Base-by-base conservation (phyloP, 2,329 filamentous ascomycete genomes). In the Polytolypa hystricis region DNA sequence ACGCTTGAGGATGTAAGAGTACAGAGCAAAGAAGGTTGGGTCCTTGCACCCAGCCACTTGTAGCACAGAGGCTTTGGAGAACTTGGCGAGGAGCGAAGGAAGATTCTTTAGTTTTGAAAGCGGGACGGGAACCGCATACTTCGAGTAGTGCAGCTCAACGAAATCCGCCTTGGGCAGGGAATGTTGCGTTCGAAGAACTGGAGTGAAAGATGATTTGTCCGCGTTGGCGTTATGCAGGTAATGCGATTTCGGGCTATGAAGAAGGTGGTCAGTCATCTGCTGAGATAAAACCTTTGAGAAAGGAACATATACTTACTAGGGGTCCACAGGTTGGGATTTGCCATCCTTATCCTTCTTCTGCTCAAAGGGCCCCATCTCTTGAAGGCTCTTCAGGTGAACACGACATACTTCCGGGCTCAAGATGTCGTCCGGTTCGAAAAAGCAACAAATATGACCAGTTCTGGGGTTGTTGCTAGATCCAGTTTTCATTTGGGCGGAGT, bases 221-320 rank as follows among this genome's bases (percentile, higher is more conserved):
- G 33, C 9, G 10, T 43, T 20, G 3, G 40, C 41, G 10, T 37
- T 37, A 19, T 45, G 41, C 14, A 45, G 27, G 27, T 45, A 45
- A 33, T 43, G 38, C 19, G 43, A 39, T 34, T 29, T 43, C 10
- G 43, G 43, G 18, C 43, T 45, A 31, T 21, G 16, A 32, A 10
- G 28, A 21, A 18, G n/a, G n/a, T 18, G 9, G 31, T 14, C 26
- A 12, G 30, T 18, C 9, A 25, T 21, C 17, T 8, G 21, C 7
- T 11, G 20, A n/a, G n/a, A n/a, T n/a, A n/a, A n/a, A n/a, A n/a
- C n/a, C n/a, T n/a, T n/a, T n/a, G n/a, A 30, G 7, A 7, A 2
- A 29, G 28, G 12, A 7, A n/a, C 20, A 15, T 32, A 11, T 16
- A 33, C 41, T 30, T 35, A 43, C 41, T 36, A 45, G 25, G 37